Evolutionary conservation across 2,329 filamentous ascomycete species (phyloP).

Genomic region (Arachnopeziza araneosa): DNA sequence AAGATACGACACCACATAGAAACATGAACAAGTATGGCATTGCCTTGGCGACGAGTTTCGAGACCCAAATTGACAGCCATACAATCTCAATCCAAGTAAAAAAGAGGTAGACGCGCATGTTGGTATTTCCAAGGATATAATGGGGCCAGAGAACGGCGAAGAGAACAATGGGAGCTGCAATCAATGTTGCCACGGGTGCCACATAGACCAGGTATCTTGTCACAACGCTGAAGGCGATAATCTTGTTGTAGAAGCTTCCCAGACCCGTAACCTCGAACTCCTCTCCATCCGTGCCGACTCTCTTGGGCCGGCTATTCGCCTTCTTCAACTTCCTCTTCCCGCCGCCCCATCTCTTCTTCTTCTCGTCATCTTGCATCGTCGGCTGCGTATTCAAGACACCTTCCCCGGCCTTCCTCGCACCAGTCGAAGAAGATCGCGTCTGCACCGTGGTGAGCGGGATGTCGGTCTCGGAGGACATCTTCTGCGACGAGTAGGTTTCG

Average conservation of each 20-base stretch:
- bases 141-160: slow-evolving; percentile 21
- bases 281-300: slow-evolving; percentile 43
- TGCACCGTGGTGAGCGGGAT: slow-evolving; percentile 53
- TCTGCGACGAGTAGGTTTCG: slow-evolving; percentile 3
- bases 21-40: slow-evolving; percentile 62
- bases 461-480: slow-evolving; percentile 20
- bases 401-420: slow-evolving; percentile 44
- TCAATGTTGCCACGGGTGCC: slow-evolving; percentile 53
- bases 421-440: slow-evolving; percentile 50
- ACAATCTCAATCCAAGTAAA: slow-evolving; percentile 66
- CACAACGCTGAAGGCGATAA: slow-evolving; percentile 57
- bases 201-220: slow-evolving; percentile 65
- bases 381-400: slow-evolving; percentile 20
- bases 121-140: slow-evolving; percentile 25
- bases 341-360: slow-evolving; percentile 18
- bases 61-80: slow-evolving; percentile 62
- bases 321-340: slow-evolving; percentile 45
- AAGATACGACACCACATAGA: slow-evolving; percentile 62
- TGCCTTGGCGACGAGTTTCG: slow-evolving; percentile 57
- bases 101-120: slow-evolving; percentile 51
- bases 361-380: slow-evolving; percentile 23
- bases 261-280: slow-evolving; percentile 57
- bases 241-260: slow-evolving; percentile 59
- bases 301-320: slow-evolving; percentile 34
- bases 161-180: slow-evolving; percentile 58